Conservation (phyloP, 352 stramenopile species). For the Aphanomyces cochlioides region DNA sequence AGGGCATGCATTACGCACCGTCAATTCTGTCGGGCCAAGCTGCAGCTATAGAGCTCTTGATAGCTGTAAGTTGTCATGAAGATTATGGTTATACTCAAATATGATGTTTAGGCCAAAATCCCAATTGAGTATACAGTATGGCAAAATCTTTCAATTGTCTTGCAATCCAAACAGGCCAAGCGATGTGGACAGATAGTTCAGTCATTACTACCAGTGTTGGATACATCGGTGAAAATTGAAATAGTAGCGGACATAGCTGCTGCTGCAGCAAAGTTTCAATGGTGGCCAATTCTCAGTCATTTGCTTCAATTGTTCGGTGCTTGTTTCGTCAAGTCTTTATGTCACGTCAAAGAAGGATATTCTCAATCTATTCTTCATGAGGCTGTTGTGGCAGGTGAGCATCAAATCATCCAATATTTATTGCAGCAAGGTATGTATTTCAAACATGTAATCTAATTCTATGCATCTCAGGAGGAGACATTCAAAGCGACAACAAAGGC, state of each 20-base stretch:
- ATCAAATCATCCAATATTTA: slow-evolving; percentile 13
- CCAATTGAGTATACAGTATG: slow-evolving; percentile 17
- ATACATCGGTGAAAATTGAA: not conserved
- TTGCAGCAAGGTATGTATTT: slow-evolving; percentile 21
- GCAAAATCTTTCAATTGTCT: not conserved
- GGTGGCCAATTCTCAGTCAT: slow-evolving; percentile 15
- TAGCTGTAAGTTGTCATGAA: not conserved
- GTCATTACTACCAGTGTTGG: slow-evolving; percentile 4
- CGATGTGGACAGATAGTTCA: not conserved
- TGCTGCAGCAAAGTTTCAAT: slow-evolving; percentile 3
- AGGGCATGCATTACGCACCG: slow-evolving; percentile 10
- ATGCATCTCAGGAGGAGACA: too few relatives aligned
- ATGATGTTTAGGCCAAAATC: slow-evolving; percentile 9
- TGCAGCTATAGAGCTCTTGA: slow-evolving; percentile 6
- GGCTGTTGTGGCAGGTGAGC: slow-evolving; percentile 7
- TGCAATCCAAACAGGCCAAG: not conserved
- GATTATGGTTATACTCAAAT: not conserved
- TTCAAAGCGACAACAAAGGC: not conserved
- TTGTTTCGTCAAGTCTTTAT: not conserved
- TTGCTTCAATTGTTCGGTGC: slow-evolving; percentile 21
- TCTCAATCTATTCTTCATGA: slow-evolving; percentile 15
- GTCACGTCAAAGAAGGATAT: not conserved
- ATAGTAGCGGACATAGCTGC: slow-evolving; percentile 3
- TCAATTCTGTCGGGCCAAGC: not conserved
- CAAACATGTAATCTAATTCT: too few relatives aligned